Evolutionary conservation across 2,329 filamentous ascomycete genomes (phyloP).

Genomic region (Xylaria sp.): DNA sequence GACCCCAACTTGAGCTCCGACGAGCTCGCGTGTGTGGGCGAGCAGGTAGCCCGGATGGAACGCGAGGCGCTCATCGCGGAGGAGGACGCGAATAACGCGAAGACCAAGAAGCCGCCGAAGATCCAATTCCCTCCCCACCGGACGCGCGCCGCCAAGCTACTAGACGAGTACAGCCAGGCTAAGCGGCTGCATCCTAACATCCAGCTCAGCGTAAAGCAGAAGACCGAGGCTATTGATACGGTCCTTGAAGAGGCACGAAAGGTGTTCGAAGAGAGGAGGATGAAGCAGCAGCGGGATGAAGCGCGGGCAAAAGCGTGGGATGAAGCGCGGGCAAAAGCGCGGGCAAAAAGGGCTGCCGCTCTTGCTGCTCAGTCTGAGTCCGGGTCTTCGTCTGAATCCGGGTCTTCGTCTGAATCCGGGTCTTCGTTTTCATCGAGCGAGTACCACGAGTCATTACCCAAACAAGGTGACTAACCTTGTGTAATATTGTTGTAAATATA

Average conservation of each 20-base stretch:
- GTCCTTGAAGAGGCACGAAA: conserved; percentile 22
- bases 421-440: neutral
- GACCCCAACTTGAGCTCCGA: conserved; percentile 1
- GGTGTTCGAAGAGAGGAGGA: conserved; percentile 20
- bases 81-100: conserved; percentile 53
- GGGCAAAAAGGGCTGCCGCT: no score
- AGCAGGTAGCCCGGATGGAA: conserved; percentile 37
- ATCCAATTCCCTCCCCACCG: conserved; percentile 35
- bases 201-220: conserved; percentile 25
- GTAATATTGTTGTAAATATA: conserved; percentile 15
- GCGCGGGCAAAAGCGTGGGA: conserved; percentile 9
- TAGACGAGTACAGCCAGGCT: conserved; percentile 20
- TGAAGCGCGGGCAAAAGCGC: conserved; percentile 1
- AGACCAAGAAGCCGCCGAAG: conserved; percentile 28
- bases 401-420: neutral
- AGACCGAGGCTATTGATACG: conserved; percentile 42
- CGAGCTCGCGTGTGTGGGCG: conserved; percentile 24
- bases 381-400: neutral
- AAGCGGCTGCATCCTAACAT: neutral
- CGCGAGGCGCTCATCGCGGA: conserved; percentile 42
- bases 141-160: conserved; percentile 36
- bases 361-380: neutral
- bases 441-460: neutral
- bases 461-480: neutral
- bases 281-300: conserved; percentile 12